A percentile compares a stretch with the other conserved stretches of the same genome.
Evolutionary conservation across 495 filamentous ascomycete genomes (phyloP).

Genomic region (Hypoxylon fuscum): DNA sequence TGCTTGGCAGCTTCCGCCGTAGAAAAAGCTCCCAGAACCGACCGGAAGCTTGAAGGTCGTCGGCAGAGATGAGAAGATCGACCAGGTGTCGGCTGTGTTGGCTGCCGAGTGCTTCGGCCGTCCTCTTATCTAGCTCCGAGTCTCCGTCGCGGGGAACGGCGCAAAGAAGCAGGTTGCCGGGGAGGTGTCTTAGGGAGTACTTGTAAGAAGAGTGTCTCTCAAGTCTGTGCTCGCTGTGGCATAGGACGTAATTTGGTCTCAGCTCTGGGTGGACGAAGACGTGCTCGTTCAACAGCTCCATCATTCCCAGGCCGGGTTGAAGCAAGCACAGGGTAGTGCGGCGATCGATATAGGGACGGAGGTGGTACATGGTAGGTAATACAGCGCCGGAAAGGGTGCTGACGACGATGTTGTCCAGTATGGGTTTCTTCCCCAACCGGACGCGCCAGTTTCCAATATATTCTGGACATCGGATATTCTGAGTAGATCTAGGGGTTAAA

Average conservation of each 20-base stretch:
- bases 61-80: conserved; percentile 40
- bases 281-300: conserved; percentile 73
- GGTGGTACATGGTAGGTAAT: conserved; percentile 60
- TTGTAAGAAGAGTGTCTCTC: conserved; percentile 48
- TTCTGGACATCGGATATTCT: conserved; percentile 27
- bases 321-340: conserved; percentile 81
- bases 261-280: conserved; percentile 70
- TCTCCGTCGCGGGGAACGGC: conserved; percentile 24
- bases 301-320: conserved; percentile 82
- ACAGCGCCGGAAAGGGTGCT: conserved; percentile 66
- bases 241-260: conserved; percentile 80
- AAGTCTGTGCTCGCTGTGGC: conserved; percentile 73
- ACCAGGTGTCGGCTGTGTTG: conserved; percentile 42
- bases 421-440: conserved; percentile 9
- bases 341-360: conserved; percentile 72
- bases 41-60: conserved; percentile 41
- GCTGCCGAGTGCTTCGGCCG: conserved; percentile 34
- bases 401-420: conserved; percentile 80
- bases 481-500: conserved; percentile 7
- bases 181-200: conserved; percentile 54
- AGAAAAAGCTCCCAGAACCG: conserved; percentile 42
- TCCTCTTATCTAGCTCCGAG: conserved; percentile 8
- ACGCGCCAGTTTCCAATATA: not conserved
- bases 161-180: conserved; percentile 23
- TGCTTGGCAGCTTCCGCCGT: conserved; percentile 69